Percentiles rank a stretch among this genome's conserved stretches.
phyloP scores from a whole-genome alignment of 768 basidiomycete genomes.

The Pleurotus tuber-regium region DNA sequence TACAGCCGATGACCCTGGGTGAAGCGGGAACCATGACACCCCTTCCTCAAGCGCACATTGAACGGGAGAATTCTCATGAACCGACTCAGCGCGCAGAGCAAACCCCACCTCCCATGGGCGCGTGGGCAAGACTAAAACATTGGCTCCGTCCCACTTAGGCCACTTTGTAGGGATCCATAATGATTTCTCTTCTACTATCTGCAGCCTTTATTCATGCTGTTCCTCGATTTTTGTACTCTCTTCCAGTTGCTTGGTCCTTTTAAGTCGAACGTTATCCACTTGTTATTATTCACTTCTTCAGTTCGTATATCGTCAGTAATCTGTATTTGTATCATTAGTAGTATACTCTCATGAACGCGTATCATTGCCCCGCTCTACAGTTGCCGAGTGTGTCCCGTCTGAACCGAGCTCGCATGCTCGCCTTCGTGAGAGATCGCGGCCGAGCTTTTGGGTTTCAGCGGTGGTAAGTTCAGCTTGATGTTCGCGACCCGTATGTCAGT shows the following conservation, averaged over 20 bases:
- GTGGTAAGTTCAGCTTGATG: too few relatives aligned
- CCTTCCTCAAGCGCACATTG: conserved; percentile 3
- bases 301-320: background rate
- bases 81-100: background rate
- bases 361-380: too few relatives aligned
- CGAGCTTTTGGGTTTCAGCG: too few relatives aligned
- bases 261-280: too few relatives aligned
- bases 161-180: background rate
- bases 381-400: too few relatives aligned
- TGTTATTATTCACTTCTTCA: background rate
- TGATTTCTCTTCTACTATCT: background rate
- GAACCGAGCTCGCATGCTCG: too few relatives aligned
- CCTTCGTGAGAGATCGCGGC: too few relatives aligned
- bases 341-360: too few relatives aligned
- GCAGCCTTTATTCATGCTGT: background rate
- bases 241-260: background rate
- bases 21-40: conserved; percentile 21
- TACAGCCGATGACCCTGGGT: conserved; percentile 53
- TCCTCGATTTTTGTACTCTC: background rate
- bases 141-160: conserved; percentile 35
- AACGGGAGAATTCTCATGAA: background rate
- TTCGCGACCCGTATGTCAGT: conserved; percentile 5
- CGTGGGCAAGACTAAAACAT: conserved; percentile 41
- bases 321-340: conserved; percentile 10
- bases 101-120: conserved; percentile 10